Percentiles rank a stretch among this genome's conserved stretches.
These are phyloP conservation scores for Globisporangium cederbergense DNA, from an alignment of 352 stramenopile species.

Conservation along the genomic window DNA sequence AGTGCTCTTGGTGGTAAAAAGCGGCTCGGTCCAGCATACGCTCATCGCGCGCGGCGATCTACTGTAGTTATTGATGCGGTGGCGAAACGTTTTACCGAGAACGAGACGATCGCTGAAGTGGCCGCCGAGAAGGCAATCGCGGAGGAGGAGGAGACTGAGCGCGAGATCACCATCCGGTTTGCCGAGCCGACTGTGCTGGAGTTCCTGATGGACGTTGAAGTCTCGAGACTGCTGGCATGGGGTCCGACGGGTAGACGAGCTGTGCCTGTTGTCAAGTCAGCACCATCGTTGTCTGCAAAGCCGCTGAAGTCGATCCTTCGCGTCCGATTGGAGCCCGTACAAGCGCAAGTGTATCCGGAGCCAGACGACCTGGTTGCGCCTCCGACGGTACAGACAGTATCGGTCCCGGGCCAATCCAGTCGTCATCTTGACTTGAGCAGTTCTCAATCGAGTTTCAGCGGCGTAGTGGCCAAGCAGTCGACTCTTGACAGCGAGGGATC, in stretches of 20 bases:
- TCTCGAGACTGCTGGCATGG: conserved; percentile 35
- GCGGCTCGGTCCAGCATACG: conserved; percentile 34
- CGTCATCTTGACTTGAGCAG: conserved; percentile 5
- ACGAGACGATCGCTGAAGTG: conserved; percentile 1
- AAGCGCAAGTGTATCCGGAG: conserved; percentile 39
- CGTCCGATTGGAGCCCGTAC: conserved; percentile 23
- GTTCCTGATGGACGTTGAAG: conserved; percentile 65
- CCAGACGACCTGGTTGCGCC: conserved; percentile 57
- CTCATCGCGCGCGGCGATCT: conserved; percentile 44
- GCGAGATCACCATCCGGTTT: conserved; percentile 18
- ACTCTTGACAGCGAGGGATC: background rate
- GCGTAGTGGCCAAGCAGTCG: background rate
- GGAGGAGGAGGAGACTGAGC: conserved; percentile 1
- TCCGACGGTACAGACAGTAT: conserved; percentile 42
- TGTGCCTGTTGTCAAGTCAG: background rate
- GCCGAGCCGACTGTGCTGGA: conserved; percentile 24
- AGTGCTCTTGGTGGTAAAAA: conserved; percentile 23
- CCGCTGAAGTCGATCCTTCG: conserved; percentile 29
- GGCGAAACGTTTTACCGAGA: conserved; percentile 27
- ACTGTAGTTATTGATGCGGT: conserved; percentile 48
- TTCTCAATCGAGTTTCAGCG: background rate
- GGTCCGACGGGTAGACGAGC: background rate
- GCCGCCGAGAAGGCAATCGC: background rate
- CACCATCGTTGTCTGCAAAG: conserved; percentile 27
- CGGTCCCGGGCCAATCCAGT: background rate